These are phyloP conservation scores for Artomyces pyxidatus DNA, from an alignment of 768 basidiomycete genomes.

Conservation along the genomic window DNA sequence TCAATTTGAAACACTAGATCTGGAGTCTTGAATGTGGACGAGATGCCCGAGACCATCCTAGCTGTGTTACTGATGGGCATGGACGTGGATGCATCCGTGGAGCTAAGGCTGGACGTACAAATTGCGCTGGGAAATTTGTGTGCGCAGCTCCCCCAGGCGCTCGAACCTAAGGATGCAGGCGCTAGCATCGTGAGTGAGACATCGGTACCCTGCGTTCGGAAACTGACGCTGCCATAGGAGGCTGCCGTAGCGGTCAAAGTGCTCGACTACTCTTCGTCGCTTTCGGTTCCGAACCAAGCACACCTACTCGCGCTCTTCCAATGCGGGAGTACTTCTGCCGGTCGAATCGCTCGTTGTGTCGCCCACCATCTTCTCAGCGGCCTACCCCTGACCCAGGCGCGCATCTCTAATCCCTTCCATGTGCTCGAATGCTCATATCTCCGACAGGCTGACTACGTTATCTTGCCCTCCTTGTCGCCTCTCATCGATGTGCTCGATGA, in stretches of 20 bases:
- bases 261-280: slow-evolving; percentile 29
- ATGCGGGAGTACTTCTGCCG: slow-evolving; percentile 39
- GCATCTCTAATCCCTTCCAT: slow-evolving; percentile 1
- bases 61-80: slow-evolving; percentile 47
- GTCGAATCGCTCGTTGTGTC: slow-evolving; percentile 50
- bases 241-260: slow-evolving; percentile 37
- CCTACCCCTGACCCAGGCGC: slow-evolving; percentile 5
- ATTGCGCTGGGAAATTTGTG: slow-evolving; percentile 41
- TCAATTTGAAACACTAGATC: not conserved
- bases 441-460: slow-evolving; percentile 21
- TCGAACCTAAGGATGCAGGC: slow-evolving; percentile 19
- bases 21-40: slow-evolving; percentile 23
- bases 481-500: slow-evolving; percentile 43
- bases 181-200: slow-evolving; percentile 8
- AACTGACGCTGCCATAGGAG: slow-evolving; percentile 32
- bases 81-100: slow-evolving; percentile 39
- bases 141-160: slow-evolving; percentile 26
- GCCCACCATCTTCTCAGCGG: slow-evolving; percentile 42
- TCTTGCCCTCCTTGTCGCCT: slow-evolving; percentile 42
- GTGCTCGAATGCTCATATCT: not conserved
- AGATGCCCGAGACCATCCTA: slow-evolving; percentile 41
- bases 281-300: slow-evolving; percentile 43
- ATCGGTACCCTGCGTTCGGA: too few relatives aligned
- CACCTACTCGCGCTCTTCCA: slow-evolving; percentile 43
- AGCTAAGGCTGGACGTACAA: slow-evolving; percentile 39